Conservation (phyloP, 192 early-diverging fungal species). For the Glomus cerebriforme region DNA sequence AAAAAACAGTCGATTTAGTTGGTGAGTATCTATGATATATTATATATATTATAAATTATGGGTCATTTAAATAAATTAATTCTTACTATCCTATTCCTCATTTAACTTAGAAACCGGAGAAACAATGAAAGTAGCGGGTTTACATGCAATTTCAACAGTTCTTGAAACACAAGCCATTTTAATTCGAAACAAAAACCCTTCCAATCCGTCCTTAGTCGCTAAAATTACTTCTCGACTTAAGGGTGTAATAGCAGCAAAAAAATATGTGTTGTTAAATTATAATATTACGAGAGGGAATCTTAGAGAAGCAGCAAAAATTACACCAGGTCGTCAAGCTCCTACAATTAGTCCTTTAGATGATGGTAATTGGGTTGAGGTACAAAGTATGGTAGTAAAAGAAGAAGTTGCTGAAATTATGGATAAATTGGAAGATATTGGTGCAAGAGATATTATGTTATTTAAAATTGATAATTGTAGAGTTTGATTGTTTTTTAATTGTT, state of each 20-base stretch:
- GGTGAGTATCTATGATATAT: conserved; percentile 33
- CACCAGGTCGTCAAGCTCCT: conserved; percentile 92
- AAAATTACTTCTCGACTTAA: conserved; percentile 83
- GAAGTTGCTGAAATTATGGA: conserved; percentile 89
- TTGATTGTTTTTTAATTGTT: conserved; percentile 27
- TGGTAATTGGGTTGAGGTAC: conserved; percentile 86
- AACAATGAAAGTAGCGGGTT: conserved; percentile 99
- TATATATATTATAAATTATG: not conserved
- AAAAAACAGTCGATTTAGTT: conserved; percentile 48
- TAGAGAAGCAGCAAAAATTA: conserved; percentile 67
- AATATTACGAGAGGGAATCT: conserved; percentile 76
- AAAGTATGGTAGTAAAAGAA: conserved; percentile 85
- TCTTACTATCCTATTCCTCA: conserved; percentile 45
- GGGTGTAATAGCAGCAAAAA: conserved; percentile 87
- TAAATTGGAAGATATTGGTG: conserved; percentile 78
- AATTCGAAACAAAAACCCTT: conserved; percentile 78
- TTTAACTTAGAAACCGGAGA: conserved; percentile 84
- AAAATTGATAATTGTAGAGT: conserved; percentile 79
- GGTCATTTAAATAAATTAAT: not conserved
- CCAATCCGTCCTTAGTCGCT: conserved; percentile 75
- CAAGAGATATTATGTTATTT: conserved; percentile 88
- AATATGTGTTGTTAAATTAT: conserved; percentile 89
- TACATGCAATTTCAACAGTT: conserved; percentile 85
- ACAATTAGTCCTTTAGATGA: conserved; percentile 87
- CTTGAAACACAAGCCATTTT: conserved; percentile 86